Base-by-base conservation (phyloP, 345 rosid genomes). In the Eucalyptus shirleyi region DNA sequence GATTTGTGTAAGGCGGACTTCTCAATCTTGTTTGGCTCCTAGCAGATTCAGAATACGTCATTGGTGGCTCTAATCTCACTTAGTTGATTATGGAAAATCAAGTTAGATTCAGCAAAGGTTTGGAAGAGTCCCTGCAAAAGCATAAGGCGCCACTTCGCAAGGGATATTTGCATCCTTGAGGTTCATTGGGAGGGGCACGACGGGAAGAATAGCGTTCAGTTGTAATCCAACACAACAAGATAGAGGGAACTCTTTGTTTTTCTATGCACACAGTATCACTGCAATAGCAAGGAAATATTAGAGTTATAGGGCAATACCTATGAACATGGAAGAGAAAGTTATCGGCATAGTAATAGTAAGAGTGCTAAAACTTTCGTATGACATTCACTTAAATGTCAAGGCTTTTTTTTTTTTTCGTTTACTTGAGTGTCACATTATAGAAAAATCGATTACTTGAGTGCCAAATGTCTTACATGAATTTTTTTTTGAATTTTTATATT, bases 351-450 rank as follows among this genome's bases (percentile, higher is more conserved):
- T 2, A 19, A 53, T 19, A 53, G 56, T 53, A 19, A 53, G 5
- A 53, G 24, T 19, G 10, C 4, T 10, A 53, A 7, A 53, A 53
- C 2, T 53, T 53, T 1, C 2, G 1, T 53, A 19, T 0, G 10
- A 1, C 4, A 19, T 53, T 19, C 24, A 53, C 56, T 53, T 53
- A 51, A 51, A 51, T 7, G 56, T 3, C 8, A 51, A 51, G 21
- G 3, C 0, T 16, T 16, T 16, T 17, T 50, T 50, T 7, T 18
- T 7, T 1, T 44, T 44, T 8, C 10, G 2, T 2, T 53, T 0
- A 53, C 4, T 53, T 53, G 10, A 53, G 1, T 53, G 56, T 53
- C 4, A 19, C 2, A 8, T 19, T 0, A 0, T 1, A 53, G 24
- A 53, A 53, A 18, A 53, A 53, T 53, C 2, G 1, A 18, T 53